Evolutionary conservation across 208 protist genomes (phyloP), one percentile per base, ranked within the genome.

Genomic region (Herpetomonas tarakana): DNA sequence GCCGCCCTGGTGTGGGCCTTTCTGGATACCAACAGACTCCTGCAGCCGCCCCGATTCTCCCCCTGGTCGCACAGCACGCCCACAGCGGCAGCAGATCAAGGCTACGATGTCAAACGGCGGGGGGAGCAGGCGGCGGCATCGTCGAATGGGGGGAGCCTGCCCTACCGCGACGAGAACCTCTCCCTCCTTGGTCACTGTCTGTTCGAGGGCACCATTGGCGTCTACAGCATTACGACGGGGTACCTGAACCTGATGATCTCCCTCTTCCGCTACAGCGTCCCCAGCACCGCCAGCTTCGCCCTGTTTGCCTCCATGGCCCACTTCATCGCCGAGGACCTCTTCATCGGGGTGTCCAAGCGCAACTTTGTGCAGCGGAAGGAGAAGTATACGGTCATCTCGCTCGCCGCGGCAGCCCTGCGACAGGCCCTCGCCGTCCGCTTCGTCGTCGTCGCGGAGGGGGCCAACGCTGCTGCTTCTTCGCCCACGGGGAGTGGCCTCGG

Each of bases 321-420:
- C 62, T 92, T 92, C 71, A 76, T 94, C 45, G 69, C 88, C 9
- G 74, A 91, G 12, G 83, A 91, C 26, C 80, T 94, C 47, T 79
- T 91, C 59, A 65, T 76, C 27, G 88, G 88, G 9, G 76, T 88
- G 9, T 39, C 70, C 26, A 75, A 81, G 28, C 83, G 88, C 30
- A 69, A 60, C 46, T 91, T 94, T 50, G 50, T 44, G 9, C 55
- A 58, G n/a, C 54, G 50, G 16, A 61, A 74, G 30, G 81, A 86
- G 65, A 78, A 84, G 27, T 89, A 83, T 71, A 85, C 76, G 22
- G 80, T 94, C 2, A 65, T 80, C 30, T 81, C 88, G n/a, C 72
- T 91, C 21, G 83, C 81, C 16, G 71, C 81, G 11, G 81, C 84
- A 7, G 83, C 76, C 1, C 67, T 94, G 30, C 75, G 74, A 16